phyloP scores from a whole-genome alignment of 371 early-diverging fungal genomes.

The Blakeslea trispora region DNA sequence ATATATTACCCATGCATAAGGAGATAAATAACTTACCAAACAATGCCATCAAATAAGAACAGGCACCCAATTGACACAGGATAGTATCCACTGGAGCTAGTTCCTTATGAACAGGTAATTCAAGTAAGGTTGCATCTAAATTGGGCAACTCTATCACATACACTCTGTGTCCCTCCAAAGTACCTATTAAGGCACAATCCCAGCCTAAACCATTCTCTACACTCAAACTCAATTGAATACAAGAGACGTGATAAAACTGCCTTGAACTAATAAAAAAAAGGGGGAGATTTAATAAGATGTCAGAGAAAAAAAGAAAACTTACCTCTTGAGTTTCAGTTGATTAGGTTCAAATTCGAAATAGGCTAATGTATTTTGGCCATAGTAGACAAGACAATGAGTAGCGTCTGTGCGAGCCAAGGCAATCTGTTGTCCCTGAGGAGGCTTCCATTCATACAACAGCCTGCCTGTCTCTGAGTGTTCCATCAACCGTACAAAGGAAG shows the following conservation, averaged over 20 bases:
- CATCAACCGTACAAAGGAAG: constrained; percentile 54
- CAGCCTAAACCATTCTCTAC: constrained; percentile 10
- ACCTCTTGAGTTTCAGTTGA: constrained; percentile 49
- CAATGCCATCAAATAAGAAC: constrained; percentile 70
- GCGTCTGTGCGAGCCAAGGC: constrained; percentile 57
- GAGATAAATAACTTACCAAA: constrained; percentile 51
- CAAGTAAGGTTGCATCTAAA: constrained; percentile 6
- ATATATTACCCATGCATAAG: no score
- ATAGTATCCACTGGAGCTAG: constrained; percentile 38
- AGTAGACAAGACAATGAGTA: constrained; percentile 58
- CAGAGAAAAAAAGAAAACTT: constrained; percentile 16
- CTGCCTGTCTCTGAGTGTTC: constrained; percentile 13
- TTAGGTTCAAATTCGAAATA: constrained; percentile 58
- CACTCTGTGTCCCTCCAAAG: constrained; percentile 2
- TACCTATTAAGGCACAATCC: constrained; percentile 20
- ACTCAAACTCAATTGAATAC: constrained; percentile 10
- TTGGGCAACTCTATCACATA: constrained; percentile 3
- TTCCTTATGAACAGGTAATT: neutral
- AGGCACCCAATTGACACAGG: constrained; percentile 60
- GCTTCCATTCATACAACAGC: constrained; percentile 55
- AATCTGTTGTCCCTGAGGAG: constrained; percentile 45
- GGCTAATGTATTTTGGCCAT: constrained; percentile 53
- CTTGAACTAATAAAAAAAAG: neutral
- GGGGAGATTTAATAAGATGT: no score
- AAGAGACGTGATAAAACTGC: constrained; percentile 15